These are phyloP conservation scores for Pontederia paniculata DNA, from an alignment of 176 grass and related monocot species.

Conservation along the genomic window DNA sequence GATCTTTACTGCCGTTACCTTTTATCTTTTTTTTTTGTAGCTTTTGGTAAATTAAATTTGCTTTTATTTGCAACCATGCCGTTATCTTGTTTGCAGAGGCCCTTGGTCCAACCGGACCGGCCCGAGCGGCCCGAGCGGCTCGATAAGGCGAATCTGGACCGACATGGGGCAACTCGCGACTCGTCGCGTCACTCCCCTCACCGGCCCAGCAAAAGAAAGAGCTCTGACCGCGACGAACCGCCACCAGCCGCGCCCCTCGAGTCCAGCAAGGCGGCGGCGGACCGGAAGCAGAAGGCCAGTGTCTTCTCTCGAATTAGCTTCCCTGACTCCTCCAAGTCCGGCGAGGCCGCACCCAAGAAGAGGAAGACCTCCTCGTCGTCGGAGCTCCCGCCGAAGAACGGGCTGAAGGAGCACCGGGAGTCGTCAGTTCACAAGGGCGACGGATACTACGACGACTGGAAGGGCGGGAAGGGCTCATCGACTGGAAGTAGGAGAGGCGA, in stretches of 20 bases:
- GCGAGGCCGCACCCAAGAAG: slow-evolving; percentile 35
- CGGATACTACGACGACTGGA: slow-evolving; percentile 4
- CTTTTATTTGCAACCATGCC: not conserved
- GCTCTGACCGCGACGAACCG: slow-evolving; percentile 44
- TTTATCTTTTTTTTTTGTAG: not conserved
- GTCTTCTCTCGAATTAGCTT: slow-evolving; percentile 97
- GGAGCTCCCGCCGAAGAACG: slow-evolving; percentile 23
- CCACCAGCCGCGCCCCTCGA: slow-evolving; percentile 16
- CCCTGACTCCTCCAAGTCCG: slow-evolving; percentile 37
- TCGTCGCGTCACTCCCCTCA: slow-evolving; percentile 33
- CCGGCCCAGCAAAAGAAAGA: slow-evolving; percentile 51
- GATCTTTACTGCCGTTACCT: too few relatives aligned
- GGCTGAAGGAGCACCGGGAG: slow-evolving; percentile 14
- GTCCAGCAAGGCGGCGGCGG: slow-evolving; percentile 6
- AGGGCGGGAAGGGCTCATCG: slow-evolving; percentile 5
- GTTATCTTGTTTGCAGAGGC: slow-evolving; percentile 34
- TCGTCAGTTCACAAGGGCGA: slow-evolving; percentile 4
- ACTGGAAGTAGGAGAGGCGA: slow-evolving; percentile 11
- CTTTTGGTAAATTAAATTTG: not conserved
- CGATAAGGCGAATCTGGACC: slow-evolving; percentile 30
- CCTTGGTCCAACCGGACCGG: slow-evolving; percentile 9
- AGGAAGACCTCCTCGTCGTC: slow-evolving; percentile 36
- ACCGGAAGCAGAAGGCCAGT: slow-evolving; percentile 61
- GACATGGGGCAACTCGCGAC: slow-evolving; percentile 22
- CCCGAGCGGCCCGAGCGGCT: slow-evolving; percentile 32